Evolutionary conservation across 2,329 filamentous ascomycete species (phyloP).

Genomic region (Alternaria sp.): DNA sequence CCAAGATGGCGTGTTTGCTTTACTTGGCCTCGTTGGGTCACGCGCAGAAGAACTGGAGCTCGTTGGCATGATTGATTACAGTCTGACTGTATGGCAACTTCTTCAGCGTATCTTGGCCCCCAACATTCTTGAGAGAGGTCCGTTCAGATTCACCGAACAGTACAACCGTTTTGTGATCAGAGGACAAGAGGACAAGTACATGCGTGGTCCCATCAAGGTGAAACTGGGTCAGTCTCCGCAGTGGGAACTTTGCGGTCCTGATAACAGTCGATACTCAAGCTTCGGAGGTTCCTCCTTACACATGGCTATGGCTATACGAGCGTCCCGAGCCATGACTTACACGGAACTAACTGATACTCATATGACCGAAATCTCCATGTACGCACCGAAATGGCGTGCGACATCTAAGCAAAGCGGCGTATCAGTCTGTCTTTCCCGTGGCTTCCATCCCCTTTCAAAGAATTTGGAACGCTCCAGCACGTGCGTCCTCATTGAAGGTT

Average conservation of each 20-base stretch:
- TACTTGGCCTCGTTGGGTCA: background rate
- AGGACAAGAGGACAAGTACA: background rate
- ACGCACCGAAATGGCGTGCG: background rate
- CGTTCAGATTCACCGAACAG: background rate
- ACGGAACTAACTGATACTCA: background rate
- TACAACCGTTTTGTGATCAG: background rate
- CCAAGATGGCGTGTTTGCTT: background rate
- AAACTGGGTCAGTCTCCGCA: rapidly evolving
- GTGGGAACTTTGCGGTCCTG: background rate
- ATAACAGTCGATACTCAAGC: background rate
- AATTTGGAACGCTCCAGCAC: no score
- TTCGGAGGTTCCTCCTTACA: background rate
- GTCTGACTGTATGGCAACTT: background rate
- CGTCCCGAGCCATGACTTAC: no score
- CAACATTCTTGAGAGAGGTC: background rate
- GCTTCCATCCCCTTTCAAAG: no score
- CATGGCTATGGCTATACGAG: background rate
- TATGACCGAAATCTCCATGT: background rate
- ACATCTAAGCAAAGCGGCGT: background rate
- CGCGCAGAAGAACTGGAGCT: background rate
- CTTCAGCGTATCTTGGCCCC: background rate
- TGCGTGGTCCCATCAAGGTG: background rate
- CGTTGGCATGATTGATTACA: background rate
- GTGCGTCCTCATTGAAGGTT: background rate
- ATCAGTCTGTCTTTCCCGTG: background rate